phyloP scores from a whole-genome alignment of 1,284 basidiomycete species.

The Ceratobasidium sp. region DNA sequence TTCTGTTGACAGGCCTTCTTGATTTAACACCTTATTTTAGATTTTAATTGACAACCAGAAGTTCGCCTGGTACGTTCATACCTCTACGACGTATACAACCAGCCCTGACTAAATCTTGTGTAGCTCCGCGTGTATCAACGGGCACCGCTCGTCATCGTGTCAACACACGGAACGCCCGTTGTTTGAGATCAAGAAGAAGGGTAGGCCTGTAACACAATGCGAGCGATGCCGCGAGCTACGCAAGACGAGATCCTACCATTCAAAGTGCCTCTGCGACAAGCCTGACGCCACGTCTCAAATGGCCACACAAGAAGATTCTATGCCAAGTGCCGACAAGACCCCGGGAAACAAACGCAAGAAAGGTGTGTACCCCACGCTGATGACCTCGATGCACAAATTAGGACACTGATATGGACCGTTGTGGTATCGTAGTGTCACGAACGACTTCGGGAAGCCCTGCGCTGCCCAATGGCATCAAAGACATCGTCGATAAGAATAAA shows the following conservation, averaged over 20 bases:
- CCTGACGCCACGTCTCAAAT: conserved; percentile 36
- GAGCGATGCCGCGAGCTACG: conserved; percentile 49
- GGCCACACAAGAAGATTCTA: conserved; percentile 28
- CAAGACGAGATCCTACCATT: conserved; percentile 49
- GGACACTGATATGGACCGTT: conserved; percentile 7
- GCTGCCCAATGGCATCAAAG: conserved; percentile 47
- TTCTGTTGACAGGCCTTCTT: neutral
- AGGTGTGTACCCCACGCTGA: conserved; percentile 2
- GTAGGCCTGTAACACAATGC: conserved; percentile 50
- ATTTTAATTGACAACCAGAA: conserved; percentile 49
- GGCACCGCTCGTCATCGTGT: conserved; percentile 51
- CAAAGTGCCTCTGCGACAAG: conserved; percentile 49
- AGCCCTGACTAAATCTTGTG: conserved; percentile 8
- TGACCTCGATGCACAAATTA: conserved; percentile 10
- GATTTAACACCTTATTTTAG: conserved; percentile 24
- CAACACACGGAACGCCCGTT: conserved; percentile 49
- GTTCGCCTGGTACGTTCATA: conserved; percentile 48
- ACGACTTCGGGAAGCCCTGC: conserved; percentile 41
- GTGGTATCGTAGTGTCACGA: conserved; percentile 40
- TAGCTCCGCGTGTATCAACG: conserved; percentile 51
- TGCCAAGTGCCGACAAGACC: conserved; percentile 17
- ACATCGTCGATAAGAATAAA: conserved; percentile 37
- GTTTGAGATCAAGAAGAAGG: conserved; percentile 51
- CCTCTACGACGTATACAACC: neutral
- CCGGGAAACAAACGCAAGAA: conserved; percentile 42